These are phyloP conservation scores for Spizellomyces punctatus DNA, from an alignment of 192 early-diverging fungal genomes.

Conservation along the genomic window DNA sequence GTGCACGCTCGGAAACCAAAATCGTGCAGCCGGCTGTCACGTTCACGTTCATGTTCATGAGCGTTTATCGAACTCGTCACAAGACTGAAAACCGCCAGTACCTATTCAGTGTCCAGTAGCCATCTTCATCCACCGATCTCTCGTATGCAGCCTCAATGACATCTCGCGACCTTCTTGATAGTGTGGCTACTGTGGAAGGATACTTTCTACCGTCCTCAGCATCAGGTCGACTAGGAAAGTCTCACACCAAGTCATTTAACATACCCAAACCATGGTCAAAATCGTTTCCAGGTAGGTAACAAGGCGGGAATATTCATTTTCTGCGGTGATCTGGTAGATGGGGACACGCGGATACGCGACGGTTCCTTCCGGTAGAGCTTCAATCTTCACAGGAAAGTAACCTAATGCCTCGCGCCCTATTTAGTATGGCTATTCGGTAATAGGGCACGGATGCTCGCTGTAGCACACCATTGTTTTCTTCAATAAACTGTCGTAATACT, in stretches of 20 bases:
- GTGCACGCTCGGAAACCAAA: slow-evolving; percentile 93
- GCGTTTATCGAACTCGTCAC: background rate
- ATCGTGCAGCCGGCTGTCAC: slow-evolving; percentile 72
- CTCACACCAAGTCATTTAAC: background rate
- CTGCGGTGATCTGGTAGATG: slow-evolving; percentile 79
- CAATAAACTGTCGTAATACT: slow-evolving; percentile 58
- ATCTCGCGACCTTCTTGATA: slow-evolving; percentile 68
- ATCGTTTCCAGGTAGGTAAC: slow-evolving; percentile 85
- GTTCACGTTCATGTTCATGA: background rate
- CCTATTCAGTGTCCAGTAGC: slow-evolving; percentile 56
- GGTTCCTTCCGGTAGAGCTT: slow-evolving; percentile 78
- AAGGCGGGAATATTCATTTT: slow-evolving; percentile 69
- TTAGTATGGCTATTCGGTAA: background rate
- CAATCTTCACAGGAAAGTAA: slow-evolving; percentile 83
- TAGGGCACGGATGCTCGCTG: background rate
- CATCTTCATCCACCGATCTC: slow-evolving; percentile 65
- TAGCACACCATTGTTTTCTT: slow-evolving; percentile 62
- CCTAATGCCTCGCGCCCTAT: slow-evolving; percentile 26
- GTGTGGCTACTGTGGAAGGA: slow-evolving; percentile 82
- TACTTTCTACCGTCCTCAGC: slow-evolving; percentile 54
- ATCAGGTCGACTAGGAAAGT: background rate
- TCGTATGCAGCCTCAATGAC: slow-evolving; percentile 64
- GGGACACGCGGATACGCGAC: slow-evolving; percentile 80
- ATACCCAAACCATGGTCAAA: slow-evolving; percentile 80
- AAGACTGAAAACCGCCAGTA: slow-evolving; percentile 16